Conservation (phyloP, 1,284 basidiomycete genomes). For the Sparassis latifolia region DNA sequence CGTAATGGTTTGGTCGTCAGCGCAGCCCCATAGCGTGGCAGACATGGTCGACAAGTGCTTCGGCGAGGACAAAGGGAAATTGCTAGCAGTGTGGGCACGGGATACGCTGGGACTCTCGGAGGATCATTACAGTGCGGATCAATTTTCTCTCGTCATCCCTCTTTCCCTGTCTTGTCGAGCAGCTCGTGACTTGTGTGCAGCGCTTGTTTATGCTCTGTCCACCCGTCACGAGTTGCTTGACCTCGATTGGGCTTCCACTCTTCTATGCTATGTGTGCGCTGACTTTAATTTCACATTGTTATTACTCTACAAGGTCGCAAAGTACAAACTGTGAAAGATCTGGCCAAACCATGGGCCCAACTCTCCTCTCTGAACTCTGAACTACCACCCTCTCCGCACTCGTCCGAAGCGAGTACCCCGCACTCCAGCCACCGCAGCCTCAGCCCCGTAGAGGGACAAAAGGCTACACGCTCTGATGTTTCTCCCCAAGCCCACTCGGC, state of each 20-base stretch:
- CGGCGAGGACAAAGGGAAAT: constrained; percentile 31
- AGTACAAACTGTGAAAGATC: constrained; percentile 69
- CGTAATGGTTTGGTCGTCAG: constrained; percentile 84
- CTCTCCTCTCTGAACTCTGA: constrained; percentile 23
- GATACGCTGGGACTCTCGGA: constrained; percentile 63
- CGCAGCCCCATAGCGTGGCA: constrained; percentile 72
- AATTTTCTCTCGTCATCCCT: not conserved
- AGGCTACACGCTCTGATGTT: not conserved
- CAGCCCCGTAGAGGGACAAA: not conserved
- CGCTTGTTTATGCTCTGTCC: too few species aligned
- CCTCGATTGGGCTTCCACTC: too few species aligned
- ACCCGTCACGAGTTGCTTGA: too few species aligned
- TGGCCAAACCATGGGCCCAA: constrained; percentile 65
- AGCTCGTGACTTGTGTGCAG: too few species aligned
- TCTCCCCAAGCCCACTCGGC: constrained; percentile 42
- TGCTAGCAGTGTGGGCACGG: constrained; percentile 72
- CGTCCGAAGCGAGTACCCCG: constrained; percentile 15
- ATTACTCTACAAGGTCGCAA: constrained; percentile 43
- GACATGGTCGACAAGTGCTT: constrained; percentile 65
- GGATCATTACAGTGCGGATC: constrained; percentile 54
- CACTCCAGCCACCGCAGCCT: constrained; percentile 1
- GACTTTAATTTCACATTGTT: too few species aligned
- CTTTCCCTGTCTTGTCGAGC: not conserved
- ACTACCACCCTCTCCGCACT: constrained; percentile 15
- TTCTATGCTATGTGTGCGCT: too few species aligned